Evolutionary conservation across 176 grass and related monocot genomes (phyloP).

Genomic region (Avena eriantha): DNA sequence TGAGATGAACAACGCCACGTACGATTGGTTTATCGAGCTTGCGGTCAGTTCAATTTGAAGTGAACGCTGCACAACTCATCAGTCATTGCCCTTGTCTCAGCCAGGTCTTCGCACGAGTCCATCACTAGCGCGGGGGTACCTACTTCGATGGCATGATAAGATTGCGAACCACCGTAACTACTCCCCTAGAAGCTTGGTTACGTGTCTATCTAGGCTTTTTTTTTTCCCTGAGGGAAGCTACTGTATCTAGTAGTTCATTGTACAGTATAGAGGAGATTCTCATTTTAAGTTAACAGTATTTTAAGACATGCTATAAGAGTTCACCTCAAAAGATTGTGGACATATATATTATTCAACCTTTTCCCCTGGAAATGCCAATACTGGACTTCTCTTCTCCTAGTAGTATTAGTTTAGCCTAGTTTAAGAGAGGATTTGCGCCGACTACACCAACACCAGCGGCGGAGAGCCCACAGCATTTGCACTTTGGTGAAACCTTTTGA

Average conservation of each 20-base stretch:
- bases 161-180: neutral
- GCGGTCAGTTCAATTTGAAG: neutral
- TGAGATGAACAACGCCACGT: neutral
- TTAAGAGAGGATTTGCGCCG: neutral
- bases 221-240: neutral
- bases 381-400: neutral
- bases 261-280: neutral
- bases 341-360: neutral
- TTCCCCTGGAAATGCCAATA: neutral
- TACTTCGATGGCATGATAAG: neutral
- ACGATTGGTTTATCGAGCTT: neutral
- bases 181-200: neutral
- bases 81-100: no score
- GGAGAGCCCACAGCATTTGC: neutral
- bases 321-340: slow-evolving; percentile 5
- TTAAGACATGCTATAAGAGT: neutral
- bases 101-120: neutral
- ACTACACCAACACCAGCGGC: neutral
- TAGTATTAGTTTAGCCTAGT: neutral
- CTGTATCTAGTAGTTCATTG: neutral
- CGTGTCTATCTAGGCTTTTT: neutral
- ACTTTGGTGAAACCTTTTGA: neutral
- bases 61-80: neutral
- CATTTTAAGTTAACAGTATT: neutral
- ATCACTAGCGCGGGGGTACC: neutral